Base-by-base conservation (phyloP, 352 stramenopile species). In the Albugo laibachii region DNA sequence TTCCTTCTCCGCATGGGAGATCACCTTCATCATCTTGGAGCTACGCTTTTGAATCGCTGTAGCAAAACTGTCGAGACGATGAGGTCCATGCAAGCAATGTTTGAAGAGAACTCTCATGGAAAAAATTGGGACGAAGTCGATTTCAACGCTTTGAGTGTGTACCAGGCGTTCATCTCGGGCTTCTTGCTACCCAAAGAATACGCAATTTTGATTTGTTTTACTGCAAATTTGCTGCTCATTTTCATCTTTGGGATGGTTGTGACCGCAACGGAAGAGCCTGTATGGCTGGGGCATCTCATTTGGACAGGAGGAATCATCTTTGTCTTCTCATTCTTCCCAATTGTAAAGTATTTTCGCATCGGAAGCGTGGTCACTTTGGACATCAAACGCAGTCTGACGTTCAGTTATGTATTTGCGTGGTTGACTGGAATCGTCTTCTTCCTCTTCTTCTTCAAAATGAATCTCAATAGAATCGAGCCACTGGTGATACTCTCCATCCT, bases 261-360 rank as follows among this genome's bases (percentile, higher is more conserved):
- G 2, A 73, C 73, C 18, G 57, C 69, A 40, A 86, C 73, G 0
- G 76, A 89, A 48, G 69, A 47, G 8, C 73, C 73, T 0, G 48
- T 46, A 11, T 86, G 76, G 76, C 36, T 89, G 4, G 76, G 76
- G 0, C 71, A 89, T 21, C 51, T 86, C 18, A 50, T 89, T 21
- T 89, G 73, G 76, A 69, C 76, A 15, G 62, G 44, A 3, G 55
- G 46, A 2, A 82, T 81, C 49, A 65, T 83, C 0, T 5, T 73
- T 1, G 57, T 86, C 20, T 89, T 89, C 47, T 79, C 76, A 11
- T 41, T 83, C 1, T 70, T 66, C 15, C 71, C 71, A 15, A 78
- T 70, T 2, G 62, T 83, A 48, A 89, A 89, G 52, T 86, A 69
- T 51, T 86, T 85, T 53, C 70, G 81, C 46, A 80, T 80, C 13